A percentile compares a stretch with the other conserved stretches of the same genome.
Conservation (phyloP, 2,329 filamentous ascomycete species). For the Plenodomus lindquistii region DNA sequence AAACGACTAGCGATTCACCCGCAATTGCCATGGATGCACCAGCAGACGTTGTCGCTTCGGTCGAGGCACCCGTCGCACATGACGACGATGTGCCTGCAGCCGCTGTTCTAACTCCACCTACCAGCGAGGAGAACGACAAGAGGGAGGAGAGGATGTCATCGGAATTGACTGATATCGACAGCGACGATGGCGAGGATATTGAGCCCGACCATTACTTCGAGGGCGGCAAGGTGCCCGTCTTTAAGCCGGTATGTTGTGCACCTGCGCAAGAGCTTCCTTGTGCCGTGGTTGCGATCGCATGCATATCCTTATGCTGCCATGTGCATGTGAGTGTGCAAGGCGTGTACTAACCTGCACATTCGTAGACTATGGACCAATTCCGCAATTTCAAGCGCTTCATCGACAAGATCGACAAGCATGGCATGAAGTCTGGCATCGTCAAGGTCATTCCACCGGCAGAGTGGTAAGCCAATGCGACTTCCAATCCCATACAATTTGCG, state of each 20-base stretch:
- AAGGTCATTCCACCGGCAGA: conserved; percentile 93
- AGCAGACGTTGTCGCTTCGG: conserved; percentile 37
- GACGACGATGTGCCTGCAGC: conserved; percentile 37
- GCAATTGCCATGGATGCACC: conserved; percentile 33
- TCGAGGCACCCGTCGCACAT: conserved; percentile 31
- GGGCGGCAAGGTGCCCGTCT: conserved; percentile 82
- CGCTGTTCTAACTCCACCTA: conserved; percentile 55
- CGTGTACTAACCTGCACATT: conserved; percentile 19
- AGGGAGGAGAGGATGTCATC: conserved; percentile 50
- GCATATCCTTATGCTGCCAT: not conserved
- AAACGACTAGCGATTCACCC: conserved; percentile 8
- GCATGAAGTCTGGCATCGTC: conserved; percentile 96
- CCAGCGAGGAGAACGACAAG: conserved; percentile 56
- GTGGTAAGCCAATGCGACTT: conserved; percentile 66
- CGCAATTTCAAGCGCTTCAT: conserved; percentile 91
- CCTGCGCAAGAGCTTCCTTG: conserved; percentile 3
- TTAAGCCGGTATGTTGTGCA: conserved; percentile 71
- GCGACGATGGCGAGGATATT: conserved; percentile 66
- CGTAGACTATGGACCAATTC: conserved; percentile 85
- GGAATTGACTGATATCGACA: conserved; percentile 53
- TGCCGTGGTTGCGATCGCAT: no score
- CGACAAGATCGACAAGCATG: conserved; percentile 86
- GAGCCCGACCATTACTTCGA: conserved; percentile 87
- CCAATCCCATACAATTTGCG: conserved; percentile 1
- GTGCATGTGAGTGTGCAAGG: not conserved